Conservation (phyloP, 2,329 filamentous ascomycete genomes). For the Calonectria pteridis region DNA sequence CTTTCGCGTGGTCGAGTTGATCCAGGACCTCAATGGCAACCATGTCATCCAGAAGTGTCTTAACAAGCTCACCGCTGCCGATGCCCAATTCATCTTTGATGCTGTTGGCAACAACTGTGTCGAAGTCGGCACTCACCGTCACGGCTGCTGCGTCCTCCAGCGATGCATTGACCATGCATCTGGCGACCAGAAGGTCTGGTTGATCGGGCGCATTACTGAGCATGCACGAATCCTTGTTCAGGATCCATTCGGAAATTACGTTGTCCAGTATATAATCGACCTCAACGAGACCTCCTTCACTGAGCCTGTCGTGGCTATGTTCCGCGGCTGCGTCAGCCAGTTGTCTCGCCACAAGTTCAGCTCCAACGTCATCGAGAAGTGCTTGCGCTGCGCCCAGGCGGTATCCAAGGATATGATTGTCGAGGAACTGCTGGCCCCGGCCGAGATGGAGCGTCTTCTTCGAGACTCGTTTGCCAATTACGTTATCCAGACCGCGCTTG, state of each 20-base stretch:
- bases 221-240: slow-evolving; percentile 92
- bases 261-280: slow-evolving; percentile 98
- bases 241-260: slow-evolving; percentile 98
- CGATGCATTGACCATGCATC: slow-evolving; percentile 98
- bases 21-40: slow-evolving; percentile 98
- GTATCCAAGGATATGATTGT: slow-evolving; percentile 85
- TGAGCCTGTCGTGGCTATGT: slow-evolving; percentile 86
- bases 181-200: slow-evolving; percentile 86
- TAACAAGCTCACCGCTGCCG: slow-evolving; percentile 86
- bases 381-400: slow-evolving; percentile 83
- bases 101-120: slow-evolving; percentile 90
- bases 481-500: slow-evolving; percentile 95
- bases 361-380: slow-evolving; percentile 99
- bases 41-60: slow-evolving; percentile 99
- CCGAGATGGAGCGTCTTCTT: slow-evolving; percentile 88
- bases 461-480: slow-evolving; percentile 97
- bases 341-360: slow-evolving; percentile 98
- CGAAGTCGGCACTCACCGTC: slow-evolving; percentile 93
- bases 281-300: slow-evolving; percentile 90
- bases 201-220: slow-evolving; percentile 88
- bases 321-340: slow-evolving; percentile 77
- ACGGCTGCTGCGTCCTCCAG: slow-evolving; percentile 97
- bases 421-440: slow-evolving; percentile 79
- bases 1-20: slow-evolving; percentile 89
- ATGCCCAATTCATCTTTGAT: slow-evolving; percentile 97